phyloP scores from a whole-genome alignment of 257 asterid genomes.

The Thymus mandschuricus region DNA sequence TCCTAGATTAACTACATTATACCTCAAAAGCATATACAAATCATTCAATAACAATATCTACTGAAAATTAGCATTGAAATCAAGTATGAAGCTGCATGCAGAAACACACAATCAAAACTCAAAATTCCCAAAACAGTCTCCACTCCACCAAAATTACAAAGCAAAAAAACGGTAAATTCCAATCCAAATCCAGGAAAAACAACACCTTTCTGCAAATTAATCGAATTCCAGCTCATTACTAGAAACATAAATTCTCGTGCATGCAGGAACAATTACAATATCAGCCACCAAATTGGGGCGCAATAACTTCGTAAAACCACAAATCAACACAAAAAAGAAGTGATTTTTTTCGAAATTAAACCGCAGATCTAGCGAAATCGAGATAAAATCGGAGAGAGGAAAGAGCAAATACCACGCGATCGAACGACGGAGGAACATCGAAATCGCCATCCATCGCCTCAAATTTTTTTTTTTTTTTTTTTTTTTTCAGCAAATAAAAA shows the following conservation, averaged over 20 bases:
- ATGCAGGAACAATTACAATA: constrained; percentile 23
- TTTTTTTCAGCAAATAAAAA: neutral
- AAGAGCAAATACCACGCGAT: constrained; percentile 49
- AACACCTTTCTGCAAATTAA: neutral
- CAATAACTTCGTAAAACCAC: constrained; percentile 10
- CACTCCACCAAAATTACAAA: neutral
- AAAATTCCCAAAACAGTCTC: neutral
- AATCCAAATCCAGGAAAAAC: constrained; percentile 23
- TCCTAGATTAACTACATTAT: neutral
- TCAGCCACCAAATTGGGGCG: neutral
- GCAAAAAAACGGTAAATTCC: neutral
- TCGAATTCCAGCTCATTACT: constrained; percentile 23
- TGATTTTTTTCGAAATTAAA: neutral
- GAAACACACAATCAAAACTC: neutral
- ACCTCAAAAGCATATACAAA: neutral
- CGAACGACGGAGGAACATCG: constrained; percentile 51
- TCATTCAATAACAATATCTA: neutral
- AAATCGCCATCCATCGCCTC: constrained; percentile 48
- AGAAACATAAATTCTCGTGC: neutral
- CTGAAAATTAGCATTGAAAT: neutral
- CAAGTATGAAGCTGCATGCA: constrained; percentile 13
- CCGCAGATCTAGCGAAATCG: constrained; percentile 44
- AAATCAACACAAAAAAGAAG: neutral
- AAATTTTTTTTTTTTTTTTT: neutral
- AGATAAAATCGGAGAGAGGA: constrained; percentile 14